phyloP scores from a whole-genome alignment of 768 basidiomycete species.

The Suillus weaverae region DNA sequence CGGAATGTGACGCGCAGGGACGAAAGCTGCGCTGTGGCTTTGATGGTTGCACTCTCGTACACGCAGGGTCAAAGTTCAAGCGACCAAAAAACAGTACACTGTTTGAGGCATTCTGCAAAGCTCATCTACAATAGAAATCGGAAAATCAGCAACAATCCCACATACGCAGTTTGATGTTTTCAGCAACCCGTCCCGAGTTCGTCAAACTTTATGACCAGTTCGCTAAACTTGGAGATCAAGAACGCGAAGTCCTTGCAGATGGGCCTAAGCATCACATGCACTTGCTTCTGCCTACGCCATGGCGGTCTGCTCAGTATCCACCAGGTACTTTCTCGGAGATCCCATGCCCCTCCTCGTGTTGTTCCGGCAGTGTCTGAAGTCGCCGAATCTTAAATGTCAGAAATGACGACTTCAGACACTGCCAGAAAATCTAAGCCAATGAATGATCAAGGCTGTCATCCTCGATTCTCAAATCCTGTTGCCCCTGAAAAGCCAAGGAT shows the following conservation, averaged over 20 bases:
- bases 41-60: neutral
- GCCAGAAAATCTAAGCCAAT: neutral
- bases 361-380: too few species aligned
- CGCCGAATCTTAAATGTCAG: too few species aligned
- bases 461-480: neutral
- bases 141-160: neutral
- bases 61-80: neutral
- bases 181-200: neutral
- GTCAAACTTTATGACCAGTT: too few species aligned
- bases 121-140: neutral
- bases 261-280: too few species aligned
- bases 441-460: neutral
- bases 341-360: too few species aligned
- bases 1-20: neutral
- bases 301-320: too few species aligned
- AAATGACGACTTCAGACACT: too few species aligned
- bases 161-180: neutral
- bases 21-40: neutral
- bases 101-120: neutral
- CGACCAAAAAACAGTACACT: neutral
- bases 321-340: too few species aligned
- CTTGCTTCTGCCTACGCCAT: too few species aligned
- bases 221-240: too few species aligned
- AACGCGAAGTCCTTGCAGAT: too few species aligned
- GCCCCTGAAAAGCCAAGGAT: neutral